Percentiles rank a stretch among this genome's conserved stretches.
phyloP scores from a whole-genome alignment of 108 stramenopile genomes.

The Nitzschia inconspicua region DNA sequence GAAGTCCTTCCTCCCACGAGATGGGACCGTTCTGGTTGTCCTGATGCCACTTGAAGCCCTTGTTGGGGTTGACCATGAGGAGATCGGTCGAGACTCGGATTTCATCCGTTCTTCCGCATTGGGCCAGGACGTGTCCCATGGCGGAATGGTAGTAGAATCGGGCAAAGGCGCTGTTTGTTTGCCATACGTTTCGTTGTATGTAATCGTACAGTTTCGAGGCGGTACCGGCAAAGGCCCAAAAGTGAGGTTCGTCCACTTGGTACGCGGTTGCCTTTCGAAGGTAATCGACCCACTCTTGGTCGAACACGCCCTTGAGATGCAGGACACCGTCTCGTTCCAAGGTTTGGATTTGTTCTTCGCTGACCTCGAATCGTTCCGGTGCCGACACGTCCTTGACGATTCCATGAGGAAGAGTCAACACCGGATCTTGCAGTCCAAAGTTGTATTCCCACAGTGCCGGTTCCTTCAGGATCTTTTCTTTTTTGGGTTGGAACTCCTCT shows the following conservation, averaged over 20 bases:
- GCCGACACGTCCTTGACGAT: constrained; percentile 52
- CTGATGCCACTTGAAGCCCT: constrained; percentile 95
- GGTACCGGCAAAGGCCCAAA: constrained; percentile 91
- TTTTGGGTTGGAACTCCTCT: constrained; percentile 12
- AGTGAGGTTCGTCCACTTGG: constrained; percentile 84
- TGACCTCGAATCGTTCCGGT: constrained; percentile 65
- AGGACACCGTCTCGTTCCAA: constrained; percentile 87
- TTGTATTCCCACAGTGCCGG: constrained; percentile 89
- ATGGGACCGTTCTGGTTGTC: constrained; percentile 96
- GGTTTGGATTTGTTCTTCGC: constrained; percentile 73
- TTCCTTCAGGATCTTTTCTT: constrained; percentile 73
- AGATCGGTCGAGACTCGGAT: constrained; percentile 87
- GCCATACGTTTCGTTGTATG: constrained; percentile 92
- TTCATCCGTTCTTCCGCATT: constrained; percentile 80
- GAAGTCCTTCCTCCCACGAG: constrained; percentile 75
- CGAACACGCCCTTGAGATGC: constrained; percentile 77
- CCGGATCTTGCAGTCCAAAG: constrained; percentile 85
- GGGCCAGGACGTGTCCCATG: constrained; percentile 80
- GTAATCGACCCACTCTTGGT: constrained; percentile 85
- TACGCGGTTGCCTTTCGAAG: constrained; percentile 68
- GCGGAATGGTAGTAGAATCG: constrained; percentile 89
- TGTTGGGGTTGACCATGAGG: constrained; percentile 94
- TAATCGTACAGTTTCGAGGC: constrained; percentile 92
- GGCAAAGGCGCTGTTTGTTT: constrained; percentile 87
- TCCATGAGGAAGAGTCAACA: constrained; percentile 69